Conservation (phyloP, 2,329 filamentous ascomycete genomes). For the Fusarium sacchari region DNA sequence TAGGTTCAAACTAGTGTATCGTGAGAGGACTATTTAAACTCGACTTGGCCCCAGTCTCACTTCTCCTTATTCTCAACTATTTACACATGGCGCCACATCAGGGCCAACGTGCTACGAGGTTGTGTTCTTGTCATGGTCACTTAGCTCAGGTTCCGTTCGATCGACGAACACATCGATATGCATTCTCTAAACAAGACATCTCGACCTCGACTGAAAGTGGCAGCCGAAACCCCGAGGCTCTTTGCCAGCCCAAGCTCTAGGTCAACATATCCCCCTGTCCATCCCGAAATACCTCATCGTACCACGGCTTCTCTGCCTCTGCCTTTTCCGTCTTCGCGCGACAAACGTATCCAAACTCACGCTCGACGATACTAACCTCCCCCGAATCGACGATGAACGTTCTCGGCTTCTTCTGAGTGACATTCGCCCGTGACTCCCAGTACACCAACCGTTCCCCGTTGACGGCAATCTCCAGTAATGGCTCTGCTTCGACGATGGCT, state of each 20-base stretch:
- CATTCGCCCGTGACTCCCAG: not conserved
- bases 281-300: slow-evolving; percentile 29
- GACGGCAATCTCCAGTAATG: not conserved
- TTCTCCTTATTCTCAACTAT: too few relatives aligned
- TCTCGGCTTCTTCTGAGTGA: slow-evolving; percentile 9
- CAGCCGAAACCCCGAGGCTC: fast-evolving
- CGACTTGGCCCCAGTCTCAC: not conserved
- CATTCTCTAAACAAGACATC: not conserved
- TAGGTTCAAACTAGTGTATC: not conserved
- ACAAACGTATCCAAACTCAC: not conserved
- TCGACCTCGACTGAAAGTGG: not conserved
- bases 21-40: fast-evolving
- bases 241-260: fast-evolving
- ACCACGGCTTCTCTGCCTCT: slow-evolving; percentile 4
- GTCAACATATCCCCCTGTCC: not conserved
- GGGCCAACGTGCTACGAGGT: not conserved
- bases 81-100: too few relatives aligned
- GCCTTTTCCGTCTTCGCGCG: not conserved
- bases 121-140: not conserved
- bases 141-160: not conserved
- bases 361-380: fast-evolving
- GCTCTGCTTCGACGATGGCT: not conserved
- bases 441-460: not conserved
- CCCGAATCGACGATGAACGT: not conserved
- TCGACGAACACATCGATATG: not conserved